Conservation (phyloP, 2,329 filamentous ascomycete species). For the Aspergillus sp. region DNA sequence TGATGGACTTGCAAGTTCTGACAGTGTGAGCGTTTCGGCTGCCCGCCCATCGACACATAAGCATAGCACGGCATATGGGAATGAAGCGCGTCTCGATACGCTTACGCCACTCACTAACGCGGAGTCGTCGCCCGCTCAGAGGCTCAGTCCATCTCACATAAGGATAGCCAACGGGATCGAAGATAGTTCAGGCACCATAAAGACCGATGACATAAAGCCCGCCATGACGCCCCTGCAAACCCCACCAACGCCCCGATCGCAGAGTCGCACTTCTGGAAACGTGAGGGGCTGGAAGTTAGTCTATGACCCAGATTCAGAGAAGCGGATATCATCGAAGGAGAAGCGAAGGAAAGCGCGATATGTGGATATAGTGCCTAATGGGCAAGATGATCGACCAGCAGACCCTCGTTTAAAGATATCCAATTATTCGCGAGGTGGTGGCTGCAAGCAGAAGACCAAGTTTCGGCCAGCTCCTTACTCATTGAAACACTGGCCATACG, state of each 20-base stretch:
- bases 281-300: conserved; percentile 60
- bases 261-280: conserved; percentile 54
- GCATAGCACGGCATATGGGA: conserved; percentile 57
- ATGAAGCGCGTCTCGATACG: conserved; percentile 55
- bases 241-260: conserved; percentile 49
- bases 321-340: conserved; percentile 58
- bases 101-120: conserved; percentile 67
- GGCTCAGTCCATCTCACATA: conserved; percentile 56
- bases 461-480: conserved; percentile 74
- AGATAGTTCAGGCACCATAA: conserved; percentile 32
- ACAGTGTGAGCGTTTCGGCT: conserved; percentile 70
- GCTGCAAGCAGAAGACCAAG: conserved; percentile 69
- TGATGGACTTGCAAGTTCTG: conserved; percentile 71
- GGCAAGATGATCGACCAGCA: conserved; percentile 63
- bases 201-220: conserved; percentile 30
- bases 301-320: conserved; percentile 66
- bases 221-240: conserved; percentile 46
- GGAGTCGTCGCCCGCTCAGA: conserved; percentile 65
- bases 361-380: conserved; percentile 55
- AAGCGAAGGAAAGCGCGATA: conserved; percentile 57
- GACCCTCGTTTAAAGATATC: conserved; percentile 78
- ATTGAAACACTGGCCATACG: conserved; percentile 78
- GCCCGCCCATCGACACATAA: conserved; percentile 62
- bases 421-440: conserved; percentile 63
- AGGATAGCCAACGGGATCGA: conserved; percentile 40